phyloP scores from a whole-genome alignment of 768 basidiomycete species.

The Tephrocybe sp. region DNA sequence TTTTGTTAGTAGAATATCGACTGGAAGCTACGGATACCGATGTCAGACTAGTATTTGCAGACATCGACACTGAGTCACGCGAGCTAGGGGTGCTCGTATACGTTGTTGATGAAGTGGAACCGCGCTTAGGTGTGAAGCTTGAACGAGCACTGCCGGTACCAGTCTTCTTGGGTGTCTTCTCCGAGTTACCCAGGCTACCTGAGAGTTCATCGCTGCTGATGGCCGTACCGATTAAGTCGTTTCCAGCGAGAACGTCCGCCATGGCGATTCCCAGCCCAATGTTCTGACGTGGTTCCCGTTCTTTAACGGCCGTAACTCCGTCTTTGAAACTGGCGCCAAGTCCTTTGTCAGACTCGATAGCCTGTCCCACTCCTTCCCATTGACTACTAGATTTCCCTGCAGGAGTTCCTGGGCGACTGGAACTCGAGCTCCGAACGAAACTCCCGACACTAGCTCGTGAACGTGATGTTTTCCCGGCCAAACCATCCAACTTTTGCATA shows the following conservation, averaged over 20 bases:
- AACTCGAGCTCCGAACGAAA: conserved; percentile 60
- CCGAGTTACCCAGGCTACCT: conserved; percentile 39
- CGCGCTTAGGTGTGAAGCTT: conserved; percentile 82
- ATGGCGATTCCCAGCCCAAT: conserved; percentile 33
- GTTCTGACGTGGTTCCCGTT: conserved; percentile 42
- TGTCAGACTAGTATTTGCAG: conserved; percentile 72
- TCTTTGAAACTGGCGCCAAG: conserved; percentile 39
- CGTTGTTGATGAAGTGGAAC: conserved; percentile 86
- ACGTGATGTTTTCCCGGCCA: conserved; percentile 72
- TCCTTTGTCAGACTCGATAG: conserved; percentile 36
- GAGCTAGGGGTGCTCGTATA: conserved; percentile 82
- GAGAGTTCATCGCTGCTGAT: conserved; percentile 60
- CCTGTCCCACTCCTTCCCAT: conserved; percentile 74
- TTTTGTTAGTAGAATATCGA: conserved; percentile 67
- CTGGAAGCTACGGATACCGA: conserved; percentile 72
- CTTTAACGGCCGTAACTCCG: conserved; percentile 37
- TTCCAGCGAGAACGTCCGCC: conserved; percentile 27
- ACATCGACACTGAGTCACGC: conserved; percentile 83
- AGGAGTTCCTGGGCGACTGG: conserved; percentile 75
- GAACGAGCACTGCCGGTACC: conserved; percentile 55
- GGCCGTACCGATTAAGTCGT: conserved; percentile 40
- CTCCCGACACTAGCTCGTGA: conserved; percentile 77
- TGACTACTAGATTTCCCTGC: conserved; percentile 59
- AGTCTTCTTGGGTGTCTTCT: conserved; percentile 70
- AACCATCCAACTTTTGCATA: conserved; percentile 87